These are phyloP conservation scores for Gnomoniopsis smithogilvyi DNA, from an alignment of 2,329 filamentous ascomycete genomes.

Conservation along the genomic window DNA sequence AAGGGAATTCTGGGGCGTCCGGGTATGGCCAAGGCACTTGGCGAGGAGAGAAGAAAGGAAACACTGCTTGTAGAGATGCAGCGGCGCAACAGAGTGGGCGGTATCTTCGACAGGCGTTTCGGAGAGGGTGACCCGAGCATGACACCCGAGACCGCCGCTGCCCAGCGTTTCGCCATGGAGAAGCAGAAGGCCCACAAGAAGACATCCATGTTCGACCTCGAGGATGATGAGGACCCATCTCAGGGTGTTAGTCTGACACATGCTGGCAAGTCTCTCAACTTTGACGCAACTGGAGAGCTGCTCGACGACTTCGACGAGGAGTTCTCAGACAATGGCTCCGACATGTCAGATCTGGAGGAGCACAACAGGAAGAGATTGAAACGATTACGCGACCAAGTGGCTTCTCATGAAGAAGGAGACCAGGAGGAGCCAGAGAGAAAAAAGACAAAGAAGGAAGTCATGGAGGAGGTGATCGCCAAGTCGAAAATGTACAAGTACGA, in stretches of 20 bases:
- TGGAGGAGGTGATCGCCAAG: slow-evolving; percentile 97
- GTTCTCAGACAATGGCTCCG: slow-evolving; percentile 55
- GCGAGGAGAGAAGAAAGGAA: slow-evolving; percentile 79
- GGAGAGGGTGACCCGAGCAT: slow-evolving; percentile 94
- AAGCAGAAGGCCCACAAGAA: slow-evolving; percentile 78
- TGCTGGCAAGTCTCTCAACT: slow-evolving; percentile 69
- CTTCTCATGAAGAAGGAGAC: slow-evolving; percentile 42
- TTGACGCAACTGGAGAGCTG: slow-evolving; percentile 52
- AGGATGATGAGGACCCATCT: slow-evolving; percentile 64
- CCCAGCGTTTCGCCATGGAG: slow-evolving; percentile 86
- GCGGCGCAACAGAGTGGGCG: slow-evolving; percentile 83
- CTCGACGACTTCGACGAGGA: slow-evolving; percentile 78
- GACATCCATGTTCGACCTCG: slow-evolving; percentile 81
- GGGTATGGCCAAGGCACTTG: slow-evolving; percentile 77
- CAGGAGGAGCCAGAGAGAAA: slow-evolving; percentile 71
- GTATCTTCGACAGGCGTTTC: slow-evolving; percentile 88
- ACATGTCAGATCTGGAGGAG: slow-evolving; percentile 39
- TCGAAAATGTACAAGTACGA: slow-evolving; percentile 95
- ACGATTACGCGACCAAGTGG: slow-evolving; percentile 46
- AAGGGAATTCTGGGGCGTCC: slow-evolving; percentile 70
- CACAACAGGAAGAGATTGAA: slow-evolving; percentile 55
- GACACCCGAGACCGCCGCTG: slow-evolving; percentile 88
- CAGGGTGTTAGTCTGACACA: slow-evolving; percentile 74
- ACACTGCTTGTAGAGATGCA: slow-evolving; percentile 90
- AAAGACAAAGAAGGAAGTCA: slow-evolving; percentile 94